Percentiles rank a stretch among this genome's conserved stretches.
Evolutionary conservation across 75 land plant genomes (phyloP).

Genomic region (Chamaecyparis obtusa): DNA sequence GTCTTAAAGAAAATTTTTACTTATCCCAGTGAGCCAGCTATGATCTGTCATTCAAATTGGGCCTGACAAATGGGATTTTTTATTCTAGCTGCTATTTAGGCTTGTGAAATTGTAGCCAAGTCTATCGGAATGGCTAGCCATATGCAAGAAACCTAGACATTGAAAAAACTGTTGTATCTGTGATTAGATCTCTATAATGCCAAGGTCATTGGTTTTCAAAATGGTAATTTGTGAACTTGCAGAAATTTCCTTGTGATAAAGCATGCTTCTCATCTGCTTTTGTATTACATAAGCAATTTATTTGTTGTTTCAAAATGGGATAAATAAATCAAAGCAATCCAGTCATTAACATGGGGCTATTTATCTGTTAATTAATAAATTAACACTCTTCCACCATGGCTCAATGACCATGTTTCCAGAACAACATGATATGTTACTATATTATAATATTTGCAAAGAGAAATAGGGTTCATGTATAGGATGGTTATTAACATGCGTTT

Average conservation of each 20-base stretch:
- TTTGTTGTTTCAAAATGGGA: not conserved
- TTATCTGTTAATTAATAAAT: not conserved
- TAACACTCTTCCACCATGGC: not conserved
- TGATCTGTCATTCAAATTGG: no score
- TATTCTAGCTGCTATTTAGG: not conserved
- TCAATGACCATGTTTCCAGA: not conserved
- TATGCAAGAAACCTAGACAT: not conserved
- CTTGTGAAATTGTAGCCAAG: not conserved
- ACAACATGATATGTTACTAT: not conserved
- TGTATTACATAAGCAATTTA: not conserved
- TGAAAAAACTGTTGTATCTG: not conserved
- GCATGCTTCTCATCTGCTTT: not conserved
- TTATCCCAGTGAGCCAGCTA: no score
- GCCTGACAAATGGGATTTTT: no score
- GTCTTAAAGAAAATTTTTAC: no score
- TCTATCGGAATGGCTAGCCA: not conserved
- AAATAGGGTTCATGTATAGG: not conserved
- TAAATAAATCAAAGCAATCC: not conserved
- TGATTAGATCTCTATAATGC: not conserved
- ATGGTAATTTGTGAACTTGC: not conserved
- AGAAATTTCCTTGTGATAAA: not conserved
- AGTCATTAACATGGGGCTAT: not conserved
- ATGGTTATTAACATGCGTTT: not conserved
- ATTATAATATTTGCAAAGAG: not conserved
- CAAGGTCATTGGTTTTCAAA: not conserved